Conservation (phyloP, 495 filamentous ascomycete genomes). For the Thermothielavioides terrestris region DNA sequence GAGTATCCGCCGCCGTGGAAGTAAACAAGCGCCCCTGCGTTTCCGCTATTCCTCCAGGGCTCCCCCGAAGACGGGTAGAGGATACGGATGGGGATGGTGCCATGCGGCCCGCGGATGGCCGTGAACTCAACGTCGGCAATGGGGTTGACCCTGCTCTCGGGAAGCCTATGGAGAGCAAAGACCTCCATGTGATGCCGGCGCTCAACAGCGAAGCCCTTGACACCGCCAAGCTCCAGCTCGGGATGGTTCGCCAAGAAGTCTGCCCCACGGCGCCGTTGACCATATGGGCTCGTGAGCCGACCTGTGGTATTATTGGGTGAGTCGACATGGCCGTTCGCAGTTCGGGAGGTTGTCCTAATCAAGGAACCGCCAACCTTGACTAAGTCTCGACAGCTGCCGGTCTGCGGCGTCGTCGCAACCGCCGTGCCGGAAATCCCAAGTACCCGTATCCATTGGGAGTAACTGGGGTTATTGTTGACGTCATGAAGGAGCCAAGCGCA, state of each 20-base stretch:
- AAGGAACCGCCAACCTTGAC: too few relatives aligned
- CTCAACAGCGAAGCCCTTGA: constrained; percentile 22
- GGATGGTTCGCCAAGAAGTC: constrained; percentile 12
- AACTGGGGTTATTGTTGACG: too few relatives aligned
- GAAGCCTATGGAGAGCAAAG: constrained; percentile 25
- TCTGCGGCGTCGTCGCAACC: too few relatives aligned
- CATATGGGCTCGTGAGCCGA: constrained; percentile 3
- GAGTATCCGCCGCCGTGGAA: constrained; percentile 38
- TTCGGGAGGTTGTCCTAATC: too few relatives aligned
- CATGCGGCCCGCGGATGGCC: constrained; percentile 29
- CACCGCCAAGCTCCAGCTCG: constrained; percentile 17
- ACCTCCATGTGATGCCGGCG: constrained; percentile 24
- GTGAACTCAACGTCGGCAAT: constrained; percentile 28
- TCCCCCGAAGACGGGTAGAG: constrained; percentile 21
- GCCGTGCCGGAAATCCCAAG: too few relatives aligned
- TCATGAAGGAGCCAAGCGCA: too few relatives aligned
- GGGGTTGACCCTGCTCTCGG: constrained; percentile 10
- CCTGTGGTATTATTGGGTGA: too few relatives aligned
- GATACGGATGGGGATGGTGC: constrained; percentile 27
- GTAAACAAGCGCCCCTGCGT: constrained; percentile 25
- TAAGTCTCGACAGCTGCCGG: too few relatives aligned
- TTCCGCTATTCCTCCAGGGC: not conserved
- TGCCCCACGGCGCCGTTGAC: constrained; percentile 2
- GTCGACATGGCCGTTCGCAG: too few relatives aligned
- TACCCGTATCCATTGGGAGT: too few relatives aligned